These are phyloP conservation scores for Mucor circinelloides DNA, from an alignment of 371 early-diverging fungal species.

Conservation along the genomic window DNA sequence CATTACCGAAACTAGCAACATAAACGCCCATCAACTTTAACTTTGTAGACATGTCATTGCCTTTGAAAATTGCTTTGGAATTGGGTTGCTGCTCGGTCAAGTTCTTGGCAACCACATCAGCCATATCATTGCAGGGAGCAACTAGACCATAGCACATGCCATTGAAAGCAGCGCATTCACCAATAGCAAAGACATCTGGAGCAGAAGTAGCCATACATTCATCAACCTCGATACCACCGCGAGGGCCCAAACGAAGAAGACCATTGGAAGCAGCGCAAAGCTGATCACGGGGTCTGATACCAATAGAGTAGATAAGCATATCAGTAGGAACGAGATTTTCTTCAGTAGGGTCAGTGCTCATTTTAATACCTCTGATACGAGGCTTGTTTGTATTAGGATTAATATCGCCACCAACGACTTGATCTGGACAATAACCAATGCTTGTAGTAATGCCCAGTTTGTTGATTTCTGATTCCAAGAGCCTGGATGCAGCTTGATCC, in stretches of 20 bases:
- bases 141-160: conserved; percentile 63
- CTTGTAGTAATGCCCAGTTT: conserved; percentile 49
- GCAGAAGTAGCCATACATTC: conserved; percentile 48
- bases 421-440: conserved; percentile 43
- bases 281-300: conserved; percentile 64
- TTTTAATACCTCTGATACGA: conserved; percentile 16
- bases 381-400: conserved; percentile 1
- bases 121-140: conserved; percentile 75
- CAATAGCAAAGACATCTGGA: conserved; percentile 63
- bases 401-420: conserved; percentile 24
- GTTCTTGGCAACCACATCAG: conserved; percentile 63
- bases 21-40: conserved; percentile 70
- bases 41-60: conserved; percentile 72
- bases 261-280: conserved; percentile 43
- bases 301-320: conserved; percentile 61
- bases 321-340: conserved; percentile 37
- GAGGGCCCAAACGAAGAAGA: conserved; percentile 29
- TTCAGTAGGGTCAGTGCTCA: conserved; percentile 17
- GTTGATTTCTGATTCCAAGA: conserved; percentile 55
- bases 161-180: conserved; percentile 60
- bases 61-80: conserved; percentile 41
- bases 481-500: conserved; percentile 52
- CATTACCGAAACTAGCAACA: conserved; percentile 73
- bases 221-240: conserved; percentile 65
- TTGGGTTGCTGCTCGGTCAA: conserved; percentile 29